Base-by-base conservation (phyloP, 164 flowering plant genomes). In the Chloranthus sessilifolius region DNA sequence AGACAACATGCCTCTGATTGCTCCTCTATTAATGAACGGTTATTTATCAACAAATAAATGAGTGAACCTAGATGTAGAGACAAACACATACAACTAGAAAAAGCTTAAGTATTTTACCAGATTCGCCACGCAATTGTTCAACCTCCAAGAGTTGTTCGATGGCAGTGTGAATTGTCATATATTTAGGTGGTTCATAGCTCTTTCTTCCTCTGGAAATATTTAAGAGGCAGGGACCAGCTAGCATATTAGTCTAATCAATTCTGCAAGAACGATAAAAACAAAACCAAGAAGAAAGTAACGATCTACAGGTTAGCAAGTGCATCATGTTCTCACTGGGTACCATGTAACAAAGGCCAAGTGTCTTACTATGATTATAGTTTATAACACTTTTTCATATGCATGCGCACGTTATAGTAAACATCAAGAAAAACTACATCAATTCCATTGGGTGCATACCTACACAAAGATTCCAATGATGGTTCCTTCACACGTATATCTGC, bases 401-500 rank as follows among this genome's bases (percentile, higher is more conserved):
- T 19, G 15, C 28, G 4, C 31, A 23, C 10, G 7, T 10, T 20
- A 24, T 7, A 50, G 3, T 23, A 39, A 3, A 53, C 14, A 21
- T 3, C 24, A 28, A 42, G 24, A 25, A 33, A 36, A 16, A 11
- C 6, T 16, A 50, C 10, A 50, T 22, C 40, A 15, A 4, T 21
- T 49, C 14, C 34, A 48, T 45, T 31, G 28, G n/a, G 24, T 15
- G 35, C 61, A 51, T 34, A 88, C 96, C 98, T 79, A 80, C 82
- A 75, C 42, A 92, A 58, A 22, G 95, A 88, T 60, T 88, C 98
- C 50, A 88, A 51, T 4, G 96, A 48, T 23, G 95, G 95, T 61
- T 92, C 96, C 71, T 86, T 92, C 55, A 88, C 98, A 20, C 84
- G 74, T 59, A 92, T 92, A 71, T 92, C 96, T 88, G 80, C 52